Evolutionary conservation across 495 filamentous ascomycete species (phyloP).

Genomic region (Clohesyomyces aquaticus): DNA sequence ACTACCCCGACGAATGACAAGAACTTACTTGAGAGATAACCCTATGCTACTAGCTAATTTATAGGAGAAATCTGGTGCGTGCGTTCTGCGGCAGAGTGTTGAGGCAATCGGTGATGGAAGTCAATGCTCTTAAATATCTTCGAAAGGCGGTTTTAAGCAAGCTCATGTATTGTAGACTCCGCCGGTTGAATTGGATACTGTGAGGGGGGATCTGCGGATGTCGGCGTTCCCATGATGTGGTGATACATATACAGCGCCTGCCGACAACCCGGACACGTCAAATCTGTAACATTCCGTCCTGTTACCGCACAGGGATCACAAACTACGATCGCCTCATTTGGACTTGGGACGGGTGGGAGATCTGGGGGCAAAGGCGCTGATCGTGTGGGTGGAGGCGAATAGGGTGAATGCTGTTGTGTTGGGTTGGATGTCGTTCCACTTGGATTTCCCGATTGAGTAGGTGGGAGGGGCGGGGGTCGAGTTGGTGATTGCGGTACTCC

Average conservation of each 20-base stretch:
- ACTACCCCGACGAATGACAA: too few relatives aligned
- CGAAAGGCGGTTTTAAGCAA: too few relatives aligned
- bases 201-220: too few relatives aligned
- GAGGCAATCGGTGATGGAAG: too few relatives aligned
- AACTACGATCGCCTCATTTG: constrained; percentile 10
- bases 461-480: constrained; percentile 7
- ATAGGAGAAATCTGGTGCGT: too few relatives aligned
- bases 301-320: neutral
- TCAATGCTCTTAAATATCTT: too few relatives aligned
- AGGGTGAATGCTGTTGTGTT: neutral
- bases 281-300: constrained; percentile 2
- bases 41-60: too few relatives aligned
- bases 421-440: neutral
- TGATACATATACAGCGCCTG: constrained; percentile 12
- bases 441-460: neutral
- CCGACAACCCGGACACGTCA: constrained; percentile 2
- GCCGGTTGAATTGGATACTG: too few relatives aligned
- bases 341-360: constrained; percentile 4
- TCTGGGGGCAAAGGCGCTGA: constrained; percentile 1
- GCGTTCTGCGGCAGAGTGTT: too few relatives aligned
- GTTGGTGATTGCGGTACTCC: constrained; percentile 2
- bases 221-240: constrained; percentile 17
- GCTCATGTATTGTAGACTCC: too few relatives aligned
- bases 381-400: constrained; percentile 1
- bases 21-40: too few relatives aligned